Evolutionary conservation across 73 alveolate genomes (phyloP), one percentile per base, ranked within the genome.

Genomic region (Paramecium sexaurelia): DNA sequence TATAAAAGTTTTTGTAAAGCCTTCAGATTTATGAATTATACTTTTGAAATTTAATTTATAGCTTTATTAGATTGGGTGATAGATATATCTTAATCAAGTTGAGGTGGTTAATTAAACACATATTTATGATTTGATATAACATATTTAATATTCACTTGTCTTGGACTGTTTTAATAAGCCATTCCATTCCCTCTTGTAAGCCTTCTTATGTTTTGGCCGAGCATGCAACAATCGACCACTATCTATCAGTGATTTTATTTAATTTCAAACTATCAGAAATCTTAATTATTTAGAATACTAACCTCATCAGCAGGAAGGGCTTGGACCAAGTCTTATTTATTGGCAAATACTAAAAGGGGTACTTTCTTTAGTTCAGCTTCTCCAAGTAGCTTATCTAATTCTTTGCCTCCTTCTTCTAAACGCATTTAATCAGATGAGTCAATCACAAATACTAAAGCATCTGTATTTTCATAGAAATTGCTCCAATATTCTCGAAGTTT

Each of bases 201-300:
- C 99, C 99, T 73, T 97, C 99, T 71, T 96, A 91, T 61, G 96
- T 96, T 71, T 94, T 93, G 37, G 99, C 99, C 15, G 99, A 95
- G 87, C 99, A 96, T 22, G 99, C 99, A 27, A 96, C 96, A 86
- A 99, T 99, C 69, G 98, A 96, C 99, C 99, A 99, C 78, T 96
- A 95, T 94, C 99, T 96, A 91, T 98, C 99, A 83, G 89, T 88
- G 33, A 98, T 98, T 66, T 85, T 85, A 90, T 95, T 94, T 47
- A 98, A 94, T 43, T 95, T 83, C 94, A 98, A 92, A 55, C 96
- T 95, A 33, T 95, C 99, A 45, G 98, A 55, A 87, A 98, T 95
- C 96, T 92, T 56, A 45, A 55, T 45, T 67, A 93, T 17, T 85
- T 51, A 24, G 24, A 5, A n/a, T 39, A 36, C 9, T 56, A 85